Base-by-base conservation (phyloP, 2,329 filamentous ascomycete genomes). In the Nothophoma quercina region DNA sequence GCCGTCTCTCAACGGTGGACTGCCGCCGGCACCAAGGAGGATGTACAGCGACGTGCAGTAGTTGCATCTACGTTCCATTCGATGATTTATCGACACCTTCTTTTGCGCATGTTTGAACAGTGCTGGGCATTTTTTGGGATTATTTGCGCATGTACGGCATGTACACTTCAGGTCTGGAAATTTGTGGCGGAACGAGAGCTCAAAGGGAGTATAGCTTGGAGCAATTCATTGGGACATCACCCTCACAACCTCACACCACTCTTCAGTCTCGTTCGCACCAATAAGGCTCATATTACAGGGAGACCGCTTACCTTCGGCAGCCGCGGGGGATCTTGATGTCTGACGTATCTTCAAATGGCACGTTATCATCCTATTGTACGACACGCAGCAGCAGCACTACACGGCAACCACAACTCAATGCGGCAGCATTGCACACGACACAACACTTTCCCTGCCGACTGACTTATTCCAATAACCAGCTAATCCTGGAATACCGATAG, bases 41-140 rank as follows among this genome's bases (percentile, higher is more conserved):
- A 71, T 67, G 68, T 71, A 73, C 40, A 66, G 55, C 45, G 70
- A 71, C 43, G 63, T 67, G 35, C 67, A 69, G 54, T 65, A 63
- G 47, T 15, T 32, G 29, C 21, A 2, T 26, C 10, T 30, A 18
- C 8, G 25, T 34, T 21, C 16, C 9, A 19, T 12, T 26, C 19
- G 12, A 15, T 22, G 2, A 22, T 13, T 35, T 25, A 9, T 41
- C 19, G 16, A 28, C 32, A 41, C 29, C 35, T 43, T 42, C 22
- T 35, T 42, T 47, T 28, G 22, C 40, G 26, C 35, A 52, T 42
- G 15, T 47, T 25, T 25, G 45, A 43, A 34, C 23, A 38, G 28
- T 28, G 40, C 34, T 38, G 18, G 44, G 45, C 40, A 45, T 50
- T 45, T 50, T n/a, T 7, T 22, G 38, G 44, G 33, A 29, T 38